Conservation (phyloP, 179 eudicot species). For the Gypsophila paniculata region DNA sequence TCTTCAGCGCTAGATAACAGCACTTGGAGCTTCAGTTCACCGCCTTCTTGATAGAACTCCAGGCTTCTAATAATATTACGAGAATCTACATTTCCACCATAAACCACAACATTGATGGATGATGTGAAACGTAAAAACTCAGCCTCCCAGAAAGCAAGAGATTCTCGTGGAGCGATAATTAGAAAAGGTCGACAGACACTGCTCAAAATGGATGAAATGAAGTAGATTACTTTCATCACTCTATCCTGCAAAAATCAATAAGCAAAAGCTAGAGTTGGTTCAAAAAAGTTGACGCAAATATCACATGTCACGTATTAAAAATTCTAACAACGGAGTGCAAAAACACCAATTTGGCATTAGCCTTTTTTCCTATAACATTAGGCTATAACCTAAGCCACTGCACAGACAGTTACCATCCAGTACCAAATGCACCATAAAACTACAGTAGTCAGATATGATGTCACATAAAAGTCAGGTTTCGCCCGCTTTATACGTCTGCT, state of each 20-base stretch:
- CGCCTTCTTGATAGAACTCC: slow-evolving; percentile 55
- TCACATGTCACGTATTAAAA: not conserved
- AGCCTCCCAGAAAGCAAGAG: slow-evolving; percentile 60
- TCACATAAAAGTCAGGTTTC: not conserved
- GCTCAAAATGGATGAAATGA: slow-evolving; percentile 43
- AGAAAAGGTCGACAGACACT: slow-evolving; percentile 53
- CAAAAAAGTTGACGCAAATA: slow-evolving; percentile 1
- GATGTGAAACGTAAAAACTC: slow-evolving; percentile 58
- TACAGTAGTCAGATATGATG: not conserved
- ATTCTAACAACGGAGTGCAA: not conserved
- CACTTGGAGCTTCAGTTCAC: slow-evolving; percentile 51
- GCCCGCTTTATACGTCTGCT: not conserved
- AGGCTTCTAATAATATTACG: slow-evolving; percentile 46
- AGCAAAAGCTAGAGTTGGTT: not conserved
- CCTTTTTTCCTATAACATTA: not conserved
- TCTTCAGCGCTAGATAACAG: slow-evolving; percentile 57
- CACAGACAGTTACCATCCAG: not conserved
- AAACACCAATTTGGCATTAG: not conserved
- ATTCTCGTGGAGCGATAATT: slow-evolving; percentile 38
- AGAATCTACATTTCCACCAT: slow-evolving; percentile 47
- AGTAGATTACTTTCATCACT: slow-evolving; percentile 36
- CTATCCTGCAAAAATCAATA: slow-evolving; percentile 48
- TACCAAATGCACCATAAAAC: not conserved
- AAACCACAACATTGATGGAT: slow-evolving; percentile 52
- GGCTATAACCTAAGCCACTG: not conserved